Evolutionary conservation across 148 eudicot genomes (phyloP).

Genomic region (Suaeda aralocaspica): DNA sequence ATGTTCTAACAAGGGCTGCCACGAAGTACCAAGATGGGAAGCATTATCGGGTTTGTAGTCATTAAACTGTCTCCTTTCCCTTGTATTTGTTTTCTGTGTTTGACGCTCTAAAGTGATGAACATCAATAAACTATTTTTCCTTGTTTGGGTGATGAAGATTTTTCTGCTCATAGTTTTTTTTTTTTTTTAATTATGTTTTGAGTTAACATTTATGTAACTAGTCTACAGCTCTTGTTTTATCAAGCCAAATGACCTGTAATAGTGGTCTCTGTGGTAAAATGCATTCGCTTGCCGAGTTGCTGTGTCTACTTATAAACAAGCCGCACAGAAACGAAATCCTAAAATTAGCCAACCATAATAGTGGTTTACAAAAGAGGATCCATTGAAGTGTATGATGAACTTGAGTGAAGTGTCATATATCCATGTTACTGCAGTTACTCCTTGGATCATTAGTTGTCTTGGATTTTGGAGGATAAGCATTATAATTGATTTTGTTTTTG

Average conservation of each 20-base stretch:
- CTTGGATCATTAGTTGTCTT: background rate
- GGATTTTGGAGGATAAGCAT: background rate
- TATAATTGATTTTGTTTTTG: background rate
- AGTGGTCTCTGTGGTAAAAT: background rate
- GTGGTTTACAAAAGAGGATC: background rate
- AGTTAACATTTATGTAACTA: background rate
- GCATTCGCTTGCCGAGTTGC: background rate
- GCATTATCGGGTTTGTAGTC: slow-evolving; percentile 60
- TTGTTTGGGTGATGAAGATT: background rate
- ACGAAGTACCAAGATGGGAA: slow-evolving; percentile 71
- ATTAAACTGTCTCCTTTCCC: slow-evolving; percentile 2
- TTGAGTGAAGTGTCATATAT: background rate
- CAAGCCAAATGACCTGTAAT: background rate
- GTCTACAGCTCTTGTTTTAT: background rate
- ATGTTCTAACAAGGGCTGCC: slow-evolving; percentile 44
- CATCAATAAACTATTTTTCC: background rate
- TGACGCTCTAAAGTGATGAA: background rate
- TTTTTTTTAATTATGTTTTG: too few relatives aligned
- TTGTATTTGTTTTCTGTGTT: background rate
- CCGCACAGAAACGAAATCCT: too few relatives aligned
- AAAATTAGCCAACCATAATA: background rate
- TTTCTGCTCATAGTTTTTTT: too few relatives aligned
- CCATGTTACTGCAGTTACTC: background rate
- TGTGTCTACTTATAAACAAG: too few relatives aligned
- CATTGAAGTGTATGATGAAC: background rate